phyloP scores from a whole-genome alignment of 768 basidiomycete species.

The Suillus spraguei region DNA sequence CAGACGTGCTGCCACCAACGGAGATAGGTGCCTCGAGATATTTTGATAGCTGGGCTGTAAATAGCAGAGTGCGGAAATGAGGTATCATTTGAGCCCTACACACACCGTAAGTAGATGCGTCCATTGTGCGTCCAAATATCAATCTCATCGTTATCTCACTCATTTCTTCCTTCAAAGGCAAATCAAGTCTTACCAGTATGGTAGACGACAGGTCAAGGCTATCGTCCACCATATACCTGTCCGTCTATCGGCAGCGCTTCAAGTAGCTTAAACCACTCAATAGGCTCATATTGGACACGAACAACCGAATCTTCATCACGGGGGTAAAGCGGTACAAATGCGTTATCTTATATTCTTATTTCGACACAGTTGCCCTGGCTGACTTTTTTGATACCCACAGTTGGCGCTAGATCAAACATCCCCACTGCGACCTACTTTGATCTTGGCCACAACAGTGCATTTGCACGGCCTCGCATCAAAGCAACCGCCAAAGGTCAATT shows the following conservation, averaged over 20 bases:
- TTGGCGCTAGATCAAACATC: background rate
- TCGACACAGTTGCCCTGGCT: background rate
- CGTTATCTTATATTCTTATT: background rate
- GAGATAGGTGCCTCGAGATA: conserved; percentile 47
- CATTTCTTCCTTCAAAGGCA: background rate
- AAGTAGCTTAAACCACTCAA: background rate
- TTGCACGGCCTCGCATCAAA: background rate
- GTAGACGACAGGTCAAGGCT: too few relatives aligned
- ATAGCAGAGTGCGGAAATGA: background rate
- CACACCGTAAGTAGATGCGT: background rate
- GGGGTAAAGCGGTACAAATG: background rate
- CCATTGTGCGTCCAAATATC: too few relatives aligned
- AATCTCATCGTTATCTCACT: background rate
- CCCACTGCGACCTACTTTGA: background rate
- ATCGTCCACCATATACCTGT: too few relatives aligned
- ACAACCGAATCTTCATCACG: background rate
- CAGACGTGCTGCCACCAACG: conserved; percentile 81
- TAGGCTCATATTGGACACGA: background rate
- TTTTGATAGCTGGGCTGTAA: background rate
- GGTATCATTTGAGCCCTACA: background rate
- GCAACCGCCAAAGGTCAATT: background rate
- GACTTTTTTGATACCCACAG: background rate
- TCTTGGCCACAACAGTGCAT: background rate
- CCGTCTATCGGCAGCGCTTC: background rate
- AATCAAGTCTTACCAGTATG: background rate